A percentile compares a stretch with the other conserved stretches of the same genome.
Conservation (phyloP, 2,329 filamentous ascomycete genomes). For the Alternaria gaisen region DNA sequence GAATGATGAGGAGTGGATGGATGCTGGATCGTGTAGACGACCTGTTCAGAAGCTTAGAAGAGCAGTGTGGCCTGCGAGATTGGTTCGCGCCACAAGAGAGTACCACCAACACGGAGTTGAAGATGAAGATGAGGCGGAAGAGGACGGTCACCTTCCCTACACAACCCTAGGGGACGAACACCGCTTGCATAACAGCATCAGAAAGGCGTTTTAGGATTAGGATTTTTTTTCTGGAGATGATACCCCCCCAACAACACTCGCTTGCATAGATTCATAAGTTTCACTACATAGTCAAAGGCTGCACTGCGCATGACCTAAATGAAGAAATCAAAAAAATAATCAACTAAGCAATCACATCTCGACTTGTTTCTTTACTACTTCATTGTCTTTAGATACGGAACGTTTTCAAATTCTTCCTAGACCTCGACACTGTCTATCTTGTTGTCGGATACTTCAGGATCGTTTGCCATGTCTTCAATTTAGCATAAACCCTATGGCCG, state of each 20-base stretch:
- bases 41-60: conserved; percentile 43
- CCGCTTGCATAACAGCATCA: background rate
- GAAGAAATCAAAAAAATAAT: background rate
- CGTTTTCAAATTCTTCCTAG: no score
- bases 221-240: conserved; percentile 11
- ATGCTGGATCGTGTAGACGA: conserved; percentile 49
- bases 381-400: background rate
- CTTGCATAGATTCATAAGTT: conserved; percentile 9
- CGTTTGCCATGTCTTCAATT: no score
- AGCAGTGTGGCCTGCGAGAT: conserved; percentile 43
- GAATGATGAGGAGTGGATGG: conserved; percentile 45
- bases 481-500: background rate
- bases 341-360: background rate
- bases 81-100: conserved; percentile 44
- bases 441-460: no score
- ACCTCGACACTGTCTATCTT: no score
- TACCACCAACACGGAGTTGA: conserved; percentile 22
- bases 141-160: conserved; percentile 1
- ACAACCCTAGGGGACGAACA: no score
- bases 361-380: background rate
- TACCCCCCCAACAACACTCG: conserved; percentile 21
- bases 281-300: conserved; percentile 2
- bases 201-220: background rate
- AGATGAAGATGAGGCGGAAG: conserved; percentile 30
- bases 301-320: conserved; percentile 7